These are phyloP conservation scores for Erodium trifolium DNA, from an alignment of 441 rosid genomes.

Conservation along the genomic window DNA sequence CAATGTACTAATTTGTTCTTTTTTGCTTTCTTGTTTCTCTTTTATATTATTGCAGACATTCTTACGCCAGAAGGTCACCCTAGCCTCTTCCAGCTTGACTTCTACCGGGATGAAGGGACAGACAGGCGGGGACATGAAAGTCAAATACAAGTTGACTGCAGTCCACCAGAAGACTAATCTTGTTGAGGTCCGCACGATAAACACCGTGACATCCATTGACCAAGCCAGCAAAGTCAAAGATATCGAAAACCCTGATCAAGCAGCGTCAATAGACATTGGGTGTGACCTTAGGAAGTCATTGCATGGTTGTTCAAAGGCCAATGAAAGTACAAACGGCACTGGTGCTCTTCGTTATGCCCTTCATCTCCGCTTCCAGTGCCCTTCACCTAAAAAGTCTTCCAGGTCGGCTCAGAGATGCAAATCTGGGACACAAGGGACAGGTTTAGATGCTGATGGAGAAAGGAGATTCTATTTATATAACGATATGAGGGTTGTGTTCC, in stretches of 20 bases:
- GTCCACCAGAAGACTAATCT: constrained; percentile 8
- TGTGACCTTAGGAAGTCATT: constrained; percentile 21
- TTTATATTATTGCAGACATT: constrained; percentile 44
- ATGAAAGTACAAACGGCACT: constrained; percentile 38
- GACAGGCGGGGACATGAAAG: constrained; percentile 20
- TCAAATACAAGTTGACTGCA: constrained; percentile 18
- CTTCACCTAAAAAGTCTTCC: constrained; percentile 45
- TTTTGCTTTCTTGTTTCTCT: constrained; percentile 1
- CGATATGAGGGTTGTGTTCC: constrained; percentile 84
- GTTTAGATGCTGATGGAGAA: constrained; percentile 27
- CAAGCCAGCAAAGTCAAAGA: constrained; percentile 19
- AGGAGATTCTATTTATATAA: constrained; percentile 82
- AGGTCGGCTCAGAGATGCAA: constrained; percentile 42
- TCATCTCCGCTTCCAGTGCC: constrained; percentile 80
- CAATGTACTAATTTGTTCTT: constrained; percentile 16
- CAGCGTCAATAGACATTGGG: constrained; percentile 21
- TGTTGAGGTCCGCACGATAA: constrained; percentile 11
- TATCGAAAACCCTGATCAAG: constrained; percentile 26
- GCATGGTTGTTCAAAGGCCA: constrained; percentile 43
- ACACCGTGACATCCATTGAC: constrained; percentile 9
- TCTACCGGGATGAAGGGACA: constrained; percentile 35
- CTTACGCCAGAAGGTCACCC: constrained; percentile 80
- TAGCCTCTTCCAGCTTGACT: constrained; percentile 49
- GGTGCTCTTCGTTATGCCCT: constrained; percentile 87
- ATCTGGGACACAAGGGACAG: constrained; percentile 35